Conservation (phyloP, 345 rosid genomes). For the Linum trigynum region DNA sequence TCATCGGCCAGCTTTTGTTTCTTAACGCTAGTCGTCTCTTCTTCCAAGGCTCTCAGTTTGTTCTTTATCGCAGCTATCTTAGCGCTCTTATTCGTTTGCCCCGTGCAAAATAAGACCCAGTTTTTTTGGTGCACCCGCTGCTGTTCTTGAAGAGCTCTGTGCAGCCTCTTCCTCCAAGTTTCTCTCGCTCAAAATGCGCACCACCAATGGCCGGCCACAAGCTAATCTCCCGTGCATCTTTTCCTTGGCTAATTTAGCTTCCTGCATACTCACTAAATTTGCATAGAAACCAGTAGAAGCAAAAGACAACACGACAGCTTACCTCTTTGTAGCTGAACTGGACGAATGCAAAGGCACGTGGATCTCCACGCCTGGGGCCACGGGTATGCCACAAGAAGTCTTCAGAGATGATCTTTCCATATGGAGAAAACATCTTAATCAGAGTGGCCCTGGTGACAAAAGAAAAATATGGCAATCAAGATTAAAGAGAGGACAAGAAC, state of each 20-base stretch:
- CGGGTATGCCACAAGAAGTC: slow-evolving; percentile 92
- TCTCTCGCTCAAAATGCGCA: slow-evolving; percentile 72
- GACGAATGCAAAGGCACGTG: slow-evolving; percentile 79
- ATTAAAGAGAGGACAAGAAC: background rate
- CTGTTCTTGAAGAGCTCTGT: slow-evolving; percentile 26
- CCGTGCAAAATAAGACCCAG: slow-evolving; percentile 32
- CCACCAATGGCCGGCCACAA: slow-evolving; percentile 78
- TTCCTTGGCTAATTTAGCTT: slow-evolving; percentile 85
- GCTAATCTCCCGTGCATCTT: slow-evolving; percentile 92
- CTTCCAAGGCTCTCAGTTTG: slow-evolving; percentile 77
- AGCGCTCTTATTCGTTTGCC: slow-evolving; percentile 46
- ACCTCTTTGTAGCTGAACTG: slow-evolving; percentile 78
- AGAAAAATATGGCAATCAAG: background rate
- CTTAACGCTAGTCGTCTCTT: slow-evolving; percentile 41
- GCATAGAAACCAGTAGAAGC: background rate
- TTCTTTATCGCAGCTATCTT: slow-evolving; percentile 83
- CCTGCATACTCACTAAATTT: slow-evolving; percentile 80
- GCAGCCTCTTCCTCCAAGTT: slow-evolving; percentile 30
- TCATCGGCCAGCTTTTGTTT: slow-evolving; percentile 51
- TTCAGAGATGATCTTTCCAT: slow-evolving; percentile 74
- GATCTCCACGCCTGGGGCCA: slow-evolving; percentile 86
- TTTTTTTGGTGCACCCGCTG: slow-evolving; percentile 29
- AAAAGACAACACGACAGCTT: slow-evolving; percentile 30
- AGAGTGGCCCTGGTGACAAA: slow-evolving; percentile 50
- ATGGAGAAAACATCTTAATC: slow-evolving; percentile 87